Base-by-base conservation (phyloP, 2,329 filamentous ascomycete species). In the Botrytis sinoallii region DNA sequence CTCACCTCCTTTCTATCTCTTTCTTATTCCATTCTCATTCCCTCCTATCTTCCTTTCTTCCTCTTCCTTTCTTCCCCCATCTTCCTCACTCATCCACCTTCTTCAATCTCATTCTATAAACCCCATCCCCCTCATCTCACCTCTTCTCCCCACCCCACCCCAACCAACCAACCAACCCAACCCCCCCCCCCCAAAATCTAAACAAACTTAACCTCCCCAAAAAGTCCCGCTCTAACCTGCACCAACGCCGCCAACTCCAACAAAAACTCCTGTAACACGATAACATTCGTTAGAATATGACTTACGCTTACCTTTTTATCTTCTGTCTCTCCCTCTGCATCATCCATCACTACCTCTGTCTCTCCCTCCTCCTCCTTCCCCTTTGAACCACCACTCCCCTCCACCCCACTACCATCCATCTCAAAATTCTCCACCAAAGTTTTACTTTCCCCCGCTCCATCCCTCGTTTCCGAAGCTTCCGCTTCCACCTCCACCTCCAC, bases 231-330 rank as follows among this genome's bases (percentile, higher is more conserved):
- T 72, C 93, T 86, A 52, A 92, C 90, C 81, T 95, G 92, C 74
- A 94, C 86, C 78, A 95, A 82, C 40, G 92, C 91, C 2, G 92
- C 90, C 73, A 95, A 82, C 82, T 96, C 93, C 68, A 95, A 86
- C 68, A 95, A 83, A 80, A 96, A 96, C 52, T 92, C 92, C 81
- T 96, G 93, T 73, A 94, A 85, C 69, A 95, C 88, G 74, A 95
- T 88, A 59, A 92, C 89, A 81, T 95, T 96, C 9, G 93, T 95
- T 75, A 96, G 84, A 18, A 95, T 85, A 80, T 95, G 93, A 59
- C 91, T 93, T 7, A 96, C 88, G 12, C 91, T 93, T 12, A 90
- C 91, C 75, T 72, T 70, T 29, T 78, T 80, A 35, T 78, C 77
- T 71, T 81, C 82, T 0, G 79, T 79, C 20, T 38, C 72, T n/a